Base-by-base conservation (phyloP, 805 yeast species). In the Candida germanica region DNA sequence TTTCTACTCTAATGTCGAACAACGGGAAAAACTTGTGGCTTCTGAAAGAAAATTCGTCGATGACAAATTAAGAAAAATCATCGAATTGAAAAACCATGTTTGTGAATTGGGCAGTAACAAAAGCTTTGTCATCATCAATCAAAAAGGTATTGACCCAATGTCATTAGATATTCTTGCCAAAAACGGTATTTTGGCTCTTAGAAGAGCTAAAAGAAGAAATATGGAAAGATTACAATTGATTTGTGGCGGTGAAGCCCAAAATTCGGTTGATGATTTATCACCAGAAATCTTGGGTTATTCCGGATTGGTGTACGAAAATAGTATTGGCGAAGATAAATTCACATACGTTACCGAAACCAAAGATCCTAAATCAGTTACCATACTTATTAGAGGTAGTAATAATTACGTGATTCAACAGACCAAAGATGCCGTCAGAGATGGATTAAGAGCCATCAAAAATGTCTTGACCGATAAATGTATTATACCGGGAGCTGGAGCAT, bases 141-240 rank as follows among this genome's bases (percentile, higher is more conserved):
- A 93, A 66, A 93, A 93, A 72, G 98, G 98, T 53, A 93, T 93
- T 48, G 98, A 93, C 59, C 98, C 98, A 46, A 84, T 93, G 93
- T 88, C 97, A 6, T 69, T 93, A 45, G 98, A 93, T 58, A 82
- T 91, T 4, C 73, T 93, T 46, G 98, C 98, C 29, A 87, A 87
- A 58, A 83, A 93, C 63, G 85, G 84, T 50, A 93, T 93, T 48
- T 71, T 93, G 50, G 98, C 98, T 1, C 73, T 93, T 52, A 82
- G 99, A 71, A 80, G 98, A 58, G 99, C 99, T 29, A 93, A 93
- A 72, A 81, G 99, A 71, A 83, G 99, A 69, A 93, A 93, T 64
- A 91, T 93, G 98, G 99, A 93, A 69, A 81, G 99, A 59, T 73
- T 93, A 57, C 99, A 93, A 66, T 74, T 93, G 42, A 87, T 88